Evolutionary conservation across 2,329 filamentous ascomycete genomes (phyloP).

Genomic region (Cyphellophora attinorum): DNA sequence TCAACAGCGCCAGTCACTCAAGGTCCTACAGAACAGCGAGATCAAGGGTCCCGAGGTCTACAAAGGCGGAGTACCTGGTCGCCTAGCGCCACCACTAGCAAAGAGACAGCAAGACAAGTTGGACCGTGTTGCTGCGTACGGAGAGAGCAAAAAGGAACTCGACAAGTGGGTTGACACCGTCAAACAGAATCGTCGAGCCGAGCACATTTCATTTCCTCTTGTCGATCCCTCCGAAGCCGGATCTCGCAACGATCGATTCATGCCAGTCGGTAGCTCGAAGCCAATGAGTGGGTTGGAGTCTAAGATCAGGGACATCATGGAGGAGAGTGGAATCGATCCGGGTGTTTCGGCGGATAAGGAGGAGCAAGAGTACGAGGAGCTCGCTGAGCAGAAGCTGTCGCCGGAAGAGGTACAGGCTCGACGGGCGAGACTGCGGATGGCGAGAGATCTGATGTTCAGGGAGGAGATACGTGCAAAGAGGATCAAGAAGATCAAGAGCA

Average conservation of each 20-base stretch:
- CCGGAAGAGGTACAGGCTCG: constrained; percentile 64
- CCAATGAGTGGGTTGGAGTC: constrained; percentile 74
- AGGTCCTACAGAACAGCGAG: constrained; percentile 58
- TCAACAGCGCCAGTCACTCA: constrained; percentile 67
- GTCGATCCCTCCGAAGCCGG: constrained; percentile 59
- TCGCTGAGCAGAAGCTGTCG: constrained; percentile 63
- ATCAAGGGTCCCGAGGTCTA: constrained; percentile 46
- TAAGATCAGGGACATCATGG: constrained; percentile 78
- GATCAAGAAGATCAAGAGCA: constrained; percentile 99
- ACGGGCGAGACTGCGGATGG: constrained; percentile 63
- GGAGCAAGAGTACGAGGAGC: constrained; percentile 58
- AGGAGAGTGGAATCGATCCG: constrained; percentile 68
- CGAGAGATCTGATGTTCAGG: constrained; percentile 75
- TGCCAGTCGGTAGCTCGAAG: constrained; percentile 47
- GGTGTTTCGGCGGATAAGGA: constrained; percentile 53
- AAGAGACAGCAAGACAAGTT: constrained; percentile 79
- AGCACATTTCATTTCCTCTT: constrained; percentile 82
- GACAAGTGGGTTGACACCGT: constrained; percentile 91
- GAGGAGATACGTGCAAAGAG: constrained; percentile 83
- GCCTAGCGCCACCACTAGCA: constrained; percentile 71
- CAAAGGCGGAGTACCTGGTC: constrained; percentile 49
- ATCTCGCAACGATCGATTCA: constrained; percentile 51
- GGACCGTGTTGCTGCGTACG: constrained; percentile 72
- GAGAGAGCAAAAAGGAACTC: constrained; percentile 84
- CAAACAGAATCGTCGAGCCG: constrained; percentile 83